A percentile compares a stretch with the other conserved stretches of the same genome.
These are phyloP conservation scores for Anthracocystis setariae DNA, from an alignment of 1,284 basidiomycete species.

Conservation along the genomic window DNA sequence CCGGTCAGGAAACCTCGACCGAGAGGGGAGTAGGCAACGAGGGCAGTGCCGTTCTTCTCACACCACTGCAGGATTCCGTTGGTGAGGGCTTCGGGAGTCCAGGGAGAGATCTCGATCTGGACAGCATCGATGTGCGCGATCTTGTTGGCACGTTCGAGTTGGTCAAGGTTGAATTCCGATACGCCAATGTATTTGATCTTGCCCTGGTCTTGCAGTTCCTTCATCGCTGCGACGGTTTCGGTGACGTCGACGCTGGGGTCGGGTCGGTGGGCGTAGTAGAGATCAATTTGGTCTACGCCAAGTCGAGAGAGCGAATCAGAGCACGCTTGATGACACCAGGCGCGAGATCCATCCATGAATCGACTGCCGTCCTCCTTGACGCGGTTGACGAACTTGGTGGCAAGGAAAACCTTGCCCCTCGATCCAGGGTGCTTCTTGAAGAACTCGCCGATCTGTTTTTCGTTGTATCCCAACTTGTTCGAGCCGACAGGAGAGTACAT, in stretches of 20 bases:
- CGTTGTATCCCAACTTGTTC: slow-evolving; percentile 65
- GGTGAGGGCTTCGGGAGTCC: slow-evolving; percentile 58
- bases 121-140: slow-evolving; percentile 69
- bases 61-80: slow-evolving; percentile 59
- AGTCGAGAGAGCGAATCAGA: slow-evolving; percentile 66
- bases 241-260: slow-evolving; percentile 73
- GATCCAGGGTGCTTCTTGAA: slow-evolving; percentile 59
- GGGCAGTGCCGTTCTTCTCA: slow-evolving; percentile 33
- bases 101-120: slow-evolving; percentile 71
- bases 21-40: slow-evolving; percentile 54
- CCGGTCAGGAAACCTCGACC: slow-evolving; percentile 55
- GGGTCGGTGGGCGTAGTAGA: slow-evolving; percentile 69
- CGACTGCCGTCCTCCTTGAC: slow-evolving; percentile 30
- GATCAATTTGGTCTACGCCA: slow-evolving; percentile 66
- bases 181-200: slow-evolving; percentile 80
- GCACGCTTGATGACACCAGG: slow-evolving; percentile 66
- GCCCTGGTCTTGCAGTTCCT: slow-evolving; percentile 77
- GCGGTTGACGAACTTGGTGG: slow-evolving; percentile 68
- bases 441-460: slow-evolving; percentile 67
- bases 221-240: slow-evolving; percentile 81
- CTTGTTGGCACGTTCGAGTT: slow-evolving; percentile 42
- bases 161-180: slow-evolving; percentile 63
- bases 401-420: slow-evolving; percentile 68
- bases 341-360: slow-evolving; percentile 42
- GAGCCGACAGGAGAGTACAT: slow-evolving; percentile 45